Evolutionary conservation across 2,329 filamentous ascomycete species (phyloP), one percentile per base, ranked within the genome.

Genomic region (Cladosporium cucumerinum): DNA sequence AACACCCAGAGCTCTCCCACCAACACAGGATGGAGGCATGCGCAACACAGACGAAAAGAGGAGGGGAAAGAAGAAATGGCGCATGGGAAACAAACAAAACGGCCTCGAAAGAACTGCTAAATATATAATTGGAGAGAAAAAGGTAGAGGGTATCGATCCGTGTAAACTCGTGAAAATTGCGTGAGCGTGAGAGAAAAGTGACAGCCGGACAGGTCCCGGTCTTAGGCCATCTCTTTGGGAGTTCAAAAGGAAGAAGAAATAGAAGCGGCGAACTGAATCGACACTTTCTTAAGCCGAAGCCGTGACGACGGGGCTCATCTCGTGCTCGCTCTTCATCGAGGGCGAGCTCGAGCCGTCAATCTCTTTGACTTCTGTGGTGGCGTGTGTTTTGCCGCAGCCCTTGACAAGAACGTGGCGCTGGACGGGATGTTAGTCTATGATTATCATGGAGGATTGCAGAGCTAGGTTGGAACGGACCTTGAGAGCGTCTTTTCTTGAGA

Each of bases 401-500:
- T 89, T 89, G 70, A 89, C 87, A 16, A 89, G 82, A 67, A 88
- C 86, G 75, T 89, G 87, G 75, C 87, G 82, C 87, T 89, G 75
- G 71, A 66, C 65, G 49, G 66, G 36, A 26, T 65, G 69, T 78
- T 67, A 77, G 73, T 66, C 52, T 26, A 1, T 39, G n/a, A 48
- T 36, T 14, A 28, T 8, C 26, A 25, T 28, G 6, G 12, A 5
- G 59, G 51, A 57, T 51, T 25, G 21, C 5, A 14, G 18, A 34
- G 12, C 58, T n/a, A 7, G 43, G 65, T 1, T 6, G 2, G 61
- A 51, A 80, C 86, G 72, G 81, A 98, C 95, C 91, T 98, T 98
- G 32, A 99, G 82, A 11, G 95, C 95, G 78, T 98, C 95, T 76
- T 98, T 98, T 66, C 95, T 85, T 3, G 93, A 97, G 74, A 99